Evolutionary conservation across 768 basidiomycete species (phyloP).

Genomic region (Jaapia argillacea): DNA sequence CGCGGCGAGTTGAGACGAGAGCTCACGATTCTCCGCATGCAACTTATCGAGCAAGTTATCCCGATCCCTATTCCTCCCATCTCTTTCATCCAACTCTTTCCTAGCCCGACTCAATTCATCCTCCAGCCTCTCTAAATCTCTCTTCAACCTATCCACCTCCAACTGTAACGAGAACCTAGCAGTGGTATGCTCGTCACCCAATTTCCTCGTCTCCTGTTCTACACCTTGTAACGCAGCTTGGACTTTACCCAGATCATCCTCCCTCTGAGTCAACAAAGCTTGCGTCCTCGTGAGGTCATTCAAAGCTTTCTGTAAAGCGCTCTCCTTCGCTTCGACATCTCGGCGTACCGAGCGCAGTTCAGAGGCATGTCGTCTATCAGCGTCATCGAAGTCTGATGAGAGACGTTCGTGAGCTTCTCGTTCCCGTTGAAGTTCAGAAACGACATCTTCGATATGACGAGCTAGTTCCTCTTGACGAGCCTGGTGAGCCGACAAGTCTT

Average conservation of each 20-base stretch:
- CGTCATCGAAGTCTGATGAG: conserved; percentile 42
- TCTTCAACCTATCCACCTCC: conserved; percentile 77
- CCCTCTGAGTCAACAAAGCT: conserved; percentile 57
- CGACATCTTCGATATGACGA: conserved; percentile 61
- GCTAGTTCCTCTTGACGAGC: conserved; percentile 72
- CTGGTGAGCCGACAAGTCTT: conserved; percentile 59
- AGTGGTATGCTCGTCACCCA: conserved; percentile 78
- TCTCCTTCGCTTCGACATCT: conserved; percentile 59
- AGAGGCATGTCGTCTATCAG: conserved; percentile 56
- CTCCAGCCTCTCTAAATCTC: conserved; percentile 75
- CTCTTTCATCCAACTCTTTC: conserved; percentile 58
- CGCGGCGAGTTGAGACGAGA: conserved; percentile 67
- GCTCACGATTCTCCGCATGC: conserved; percentile 71
- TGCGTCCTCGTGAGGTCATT: conserved; percentile 55
- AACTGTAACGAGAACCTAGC: conserved; percentile 83
- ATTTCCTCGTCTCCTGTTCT: conserved; percentile 68
- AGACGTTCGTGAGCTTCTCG: conserved; percentile 43
- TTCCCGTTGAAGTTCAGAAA: conserved; percentile 49
- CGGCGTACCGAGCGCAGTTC: conserved; percentile 51
- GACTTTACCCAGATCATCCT: conserved; percentile 63
- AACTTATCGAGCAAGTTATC: conserved; percentile 68
- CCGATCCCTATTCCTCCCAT: conserved; percentile 54
- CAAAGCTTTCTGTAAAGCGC: conserved; percentile 52
- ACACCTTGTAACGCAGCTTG: conserved; percentile 61
- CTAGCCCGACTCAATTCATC: conserved; percentile 66